A percentile compares a stretch with the other conserved stretches of the same genome.
Evolutionary conservation across 371 early-diverging fungal species (phyloP).

Genomic region (Apophysomyces trapeziformis): DNA sequence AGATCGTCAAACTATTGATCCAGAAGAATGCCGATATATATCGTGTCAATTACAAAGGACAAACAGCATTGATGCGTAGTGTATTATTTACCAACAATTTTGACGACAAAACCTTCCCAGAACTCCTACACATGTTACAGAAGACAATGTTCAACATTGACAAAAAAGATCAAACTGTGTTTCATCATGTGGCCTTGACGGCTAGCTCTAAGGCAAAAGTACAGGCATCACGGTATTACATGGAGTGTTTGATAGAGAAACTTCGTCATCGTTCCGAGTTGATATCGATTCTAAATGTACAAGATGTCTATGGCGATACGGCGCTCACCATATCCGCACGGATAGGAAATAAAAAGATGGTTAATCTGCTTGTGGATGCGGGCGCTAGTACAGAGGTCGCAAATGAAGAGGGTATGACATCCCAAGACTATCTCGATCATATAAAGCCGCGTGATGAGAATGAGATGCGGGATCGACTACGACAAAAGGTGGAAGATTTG

Average conservation of each 20-base stretch:
- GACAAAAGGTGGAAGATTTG: slow-evolving; percentile 21
- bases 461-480: slow-evolving; percentile 21
- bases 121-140: slow-evolving; percentile 75
- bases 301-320: slow-evolving; percentile 87
- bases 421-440: slow-evolving; percentile 56
- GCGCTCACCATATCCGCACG: slow-evolving; percentile 87
- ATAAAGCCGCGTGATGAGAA: slow-evolving; percentile 14
- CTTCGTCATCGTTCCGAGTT: slow-evolving; percentile 48
- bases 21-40: slow-evolving; percentile 75
- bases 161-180: slow-evolving; percentile 77
- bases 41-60: slow-evolving; percentile 76
- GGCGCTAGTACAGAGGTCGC: slow-evolving; percentile 79
- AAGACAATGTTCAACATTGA: slow-evolving; percentile 77
- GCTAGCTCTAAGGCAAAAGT: slow-evolving; percentile 74
- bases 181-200: slow-evolving; percentile 87
- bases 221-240: slow-evolving; percentile 79
- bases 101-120: slow-evolving; percentile 78
- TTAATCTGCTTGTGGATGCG: slow-evolving; percentile 76
- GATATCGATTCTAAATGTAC: slow-evolving; percentile 73
- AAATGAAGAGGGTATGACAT: slow-evolving; percentile 75
- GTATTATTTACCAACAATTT: slow-evolving; percentile 86
- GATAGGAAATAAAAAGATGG: slow-evolving; percentile 70
- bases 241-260: slow-evolving; percentile 72
- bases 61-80: slow-evolving; percentile 87
- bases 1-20: slow-evolving; percentile 71